Evolutionary conservation across 2,329 filamentous ascomycete species (phyloP), one percentile per base, ranked within the genome.

Genomic region (Curvularia sp.): DNA sequence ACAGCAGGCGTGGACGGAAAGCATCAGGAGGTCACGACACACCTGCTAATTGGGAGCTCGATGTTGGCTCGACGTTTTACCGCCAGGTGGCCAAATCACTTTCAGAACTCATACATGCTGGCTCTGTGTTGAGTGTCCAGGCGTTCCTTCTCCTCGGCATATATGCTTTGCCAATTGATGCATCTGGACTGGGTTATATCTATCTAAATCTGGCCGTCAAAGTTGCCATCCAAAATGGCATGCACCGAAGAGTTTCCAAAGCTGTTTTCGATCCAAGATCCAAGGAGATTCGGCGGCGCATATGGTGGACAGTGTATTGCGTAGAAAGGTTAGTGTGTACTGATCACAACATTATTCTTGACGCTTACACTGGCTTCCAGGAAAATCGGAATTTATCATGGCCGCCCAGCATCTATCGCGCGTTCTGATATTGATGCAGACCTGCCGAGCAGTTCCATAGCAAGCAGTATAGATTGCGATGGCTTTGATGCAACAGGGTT

Each of bases 191-290:
- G 20, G 82, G 82, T 2, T 87, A 86, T 62, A 84, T 83, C 2
- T 87, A 87, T 61, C 77, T 86, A 47, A 84, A 83, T 6, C 69
- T 87, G 12, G 83, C 83, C 1, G 75, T 86, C 42, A 85, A 85
- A 58, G 75, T 87, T 57, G 85, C 84, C 1, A 85, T 86, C 13
- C 84, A 86, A 60, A 86, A 86, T 65, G 85, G 85, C 9, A 85
- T 87, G 84, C 85, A 87, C 62, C 77, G 85, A 49, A 81, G 78
- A 53, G 43, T 55, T 15, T 44, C 53, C 12, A 43, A 55, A 4
- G 44, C 39, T 22, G 49, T 43, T 18, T 46, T 62, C 9, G 53
- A 62, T 43, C 1, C 44, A 5, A 60, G 43, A 13, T 53, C 56
- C 12, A 53, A 56, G 18, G 62, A 64, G 24, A 60, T 58, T n/a